phyloP scores from a whole-genome alignment of 345 rosid genomes.

The Turnera subulata region DNA sequence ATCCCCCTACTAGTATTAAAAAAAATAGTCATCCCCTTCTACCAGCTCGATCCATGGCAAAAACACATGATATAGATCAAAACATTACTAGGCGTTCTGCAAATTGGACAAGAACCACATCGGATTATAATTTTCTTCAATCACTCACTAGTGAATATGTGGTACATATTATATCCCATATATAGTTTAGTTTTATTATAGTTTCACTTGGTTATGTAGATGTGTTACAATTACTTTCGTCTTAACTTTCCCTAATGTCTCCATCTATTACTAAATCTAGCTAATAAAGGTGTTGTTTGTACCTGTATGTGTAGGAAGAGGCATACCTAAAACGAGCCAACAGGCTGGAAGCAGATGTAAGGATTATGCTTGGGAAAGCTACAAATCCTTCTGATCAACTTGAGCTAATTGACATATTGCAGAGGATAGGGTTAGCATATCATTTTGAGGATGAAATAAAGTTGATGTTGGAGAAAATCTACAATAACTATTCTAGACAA shows the following conservation, averaged over 20 bases:
- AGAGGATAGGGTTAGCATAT: constrained; percentile 23
- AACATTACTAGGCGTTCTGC: constrained; percentile 2
- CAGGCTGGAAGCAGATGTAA: constrained; percentile 11
- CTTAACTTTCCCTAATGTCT: too few relatives aligned
- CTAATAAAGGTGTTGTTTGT: too few relatives aligned
- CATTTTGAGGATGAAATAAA: constrained; percentile 13
- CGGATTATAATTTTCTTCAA: constrained; percentile 6
- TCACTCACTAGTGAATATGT: not conserved
- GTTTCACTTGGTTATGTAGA: too few relatives aligned
- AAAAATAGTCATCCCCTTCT: too few relatives aligned
- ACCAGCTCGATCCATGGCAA: too few relatives aligned
- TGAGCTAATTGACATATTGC: constrained; percentile 8
- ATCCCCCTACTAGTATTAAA: too few relatives aligned
- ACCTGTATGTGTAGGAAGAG: not conserved
- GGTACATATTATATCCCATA: not conserved
- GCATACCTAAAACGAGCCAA: not conserved
- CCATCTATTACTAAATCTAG: too few relatives aligned
- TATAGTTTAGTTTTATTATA: too few relatives aligned
- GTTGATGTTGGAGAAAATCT: not conserved
- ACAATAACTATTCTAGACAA: not conserved
- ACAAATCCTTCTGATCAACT: not conserved
- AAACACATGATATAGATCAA: not conserved
- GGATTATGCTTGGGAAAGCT: not conserved
- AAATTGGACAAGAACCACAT: not conserved
- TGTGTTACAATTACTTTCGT: too few relatives aligned